These are phyloP conservation scores for Aspergillus pseudoterreus DNA, from an alignment of 2,329 filamentous ascomycete species.

Conservation along the genomic window DNA sequence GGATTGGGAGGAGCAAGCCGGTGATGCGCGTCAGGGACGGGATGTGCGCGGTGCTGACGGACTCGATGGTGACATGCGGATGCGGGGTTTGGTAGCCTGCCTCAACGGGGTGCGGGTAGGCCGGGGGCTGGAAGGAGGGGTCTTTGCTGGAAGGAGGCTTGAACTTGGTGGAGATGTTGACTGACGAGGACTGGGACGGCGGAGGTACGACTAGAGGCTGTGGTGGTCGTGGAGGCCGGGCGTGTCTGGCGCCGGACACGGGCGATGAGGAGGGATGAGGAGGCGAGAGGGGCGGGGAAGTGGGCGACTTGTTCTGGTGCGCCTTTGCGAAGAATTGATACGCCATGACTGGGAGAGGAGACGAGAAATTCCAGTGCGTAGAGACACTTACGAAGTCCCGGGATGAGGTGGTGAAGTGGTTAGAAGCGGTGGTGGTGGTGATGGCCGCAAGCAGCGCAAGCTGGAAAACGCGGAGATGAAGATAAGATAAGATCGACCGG, in stretches of 20 bases:
- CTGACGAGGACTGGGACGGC: slow-evolving; percentile 16
- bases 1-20: slow-evolving; percentile 56
- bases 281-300: slow-evolving; percentile 20
- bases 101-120: slow-evolving; percentile 27
- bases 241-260: slow-evolving; percentile 12
- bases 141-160: slow-evolving; percentile 22
- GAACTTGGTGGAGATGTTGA: slow-evolving; percentile 17
- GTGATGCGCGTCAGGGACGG: slow-evolving; percentile 56
- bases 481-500: slow-evolving; percentile 31
- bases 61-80: slow-evolving; percentile 51
- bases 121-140: slow-evolving; percentile 24
- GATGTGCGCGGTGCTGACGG: slow-evolving; percentile 52
- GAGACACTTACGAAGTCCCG: background rate
- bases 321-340: slow-evolving; percentile 37
- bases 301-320: slow-evolving; percentile 23
- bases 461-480: slow-evolving; percentile 29
- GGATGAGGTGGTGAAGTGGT: background rate
- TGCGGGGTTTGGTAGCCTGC: slow-evolving; percentile 33
- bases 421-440: background rate
- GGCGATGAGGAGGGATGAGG: slow-evolving; percentile 16
- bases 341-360: slow-evolving; percentile 23
- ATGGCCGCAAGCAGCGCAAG: slow-evolving; percentile 6
- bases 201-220: slow-evolving; percentile 26
- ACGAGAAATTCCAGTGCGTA: background rate
- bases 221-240: slow-evolving; percentile 28